Base-by-base conservation (phyloP, 164 flowering plant species). In the Akebia trifoliata region DNA sequence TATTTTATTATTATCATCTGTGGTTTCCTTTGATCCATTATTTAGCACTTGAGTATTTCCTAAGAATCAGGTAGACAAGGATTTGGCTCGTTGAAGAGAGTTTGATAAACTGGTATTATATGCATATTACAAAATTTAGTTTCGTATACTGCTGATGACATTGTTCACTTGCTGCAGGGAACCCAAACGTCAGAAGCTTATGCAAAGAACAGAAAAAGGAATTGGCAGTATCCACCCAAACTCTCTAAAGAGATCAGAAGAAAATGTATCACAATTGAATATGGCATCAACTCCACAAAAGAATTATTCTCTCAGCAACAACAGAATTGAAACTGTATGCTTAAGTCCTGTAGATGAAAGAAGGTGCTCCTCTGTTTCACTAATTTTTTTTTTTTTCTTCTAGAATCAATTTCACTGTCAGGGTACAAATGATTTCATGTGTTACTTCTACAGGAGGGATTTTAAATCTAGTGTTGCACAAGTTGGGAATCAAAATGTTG, bases 151-250 rank as follows among this genome's bases (percentile, higher is more conserved):
- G 37, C 4, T 36, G 28, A 20, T n/a, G 8, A 17, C 46, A 24
- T 42, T 68, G 32, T 58, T 57, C 30, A 45, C 30, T 44, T 56
- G 39, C 31, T 69, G 57, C 69, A 76, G 81, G 20, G 69, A 64
- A 50, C 50, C 57, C 12, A 28, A 35, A 50, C 44, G 28, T 28
- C 59, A 57, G 49, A 59, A 62, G 52, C 17, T 47, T 30, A 20
- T 22, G 29, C 58, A 50, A 22, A 37, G 18, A 32, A 69, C 57
- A 60, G 76, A 72, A 43, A 62, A 42, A 46, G 69, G 50, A 55
- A 31, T 48, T 37, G 65, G 55, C 49, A 50, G 17, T 43, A 54
- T 51, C 4, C 50, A 52, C 18, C 66, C 74, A 26, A 75, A 63
- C 44, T 56, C 47, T 45, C 55, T 60, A 24, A 65, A 39, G 17